Conservation (phyloP, 495 filamentous ascomycete genomes). For the Xylaria acuta region DNA sequence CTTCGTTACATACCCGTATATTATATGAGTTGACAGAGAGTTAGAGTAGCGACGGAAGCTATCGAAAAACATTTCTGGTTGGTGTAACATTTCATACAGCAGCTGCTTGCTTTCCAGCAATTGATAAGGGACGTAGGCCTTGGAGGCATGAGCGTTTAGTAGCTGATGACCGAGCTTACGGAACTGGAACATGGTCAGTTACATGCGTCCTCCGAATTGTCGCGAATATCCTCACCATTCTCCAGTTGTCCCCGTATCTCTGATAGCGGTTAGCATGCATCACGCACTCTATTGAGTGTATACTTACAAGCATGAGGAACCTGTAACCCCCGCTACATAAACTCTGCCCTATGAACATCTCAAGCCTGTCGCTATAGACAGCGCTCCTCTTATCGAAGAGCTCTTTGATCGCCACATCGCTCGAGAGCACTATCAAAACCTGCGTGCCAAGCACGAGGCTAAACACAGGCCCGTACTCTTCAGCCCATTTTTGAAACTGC, state of each 20-base stretch:
- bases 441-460: neutral
- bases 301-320: neutral
- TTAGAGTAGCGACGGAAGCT: slow-evolving; percentile 2
- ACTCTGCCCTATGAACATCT: neutral
- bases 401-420: slow-evolving; percentile 1
- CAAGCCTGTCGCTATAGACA: neutral
- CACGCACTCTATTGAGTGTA: neutral
- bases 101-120: neutral
- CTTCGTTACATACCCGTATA: neutral
- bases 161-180: neutral
- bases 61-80: neutral
- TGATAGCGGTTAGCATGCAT: neutral
- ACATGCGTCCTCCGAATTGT: too few species aligned
- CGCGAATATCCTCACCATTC: neutral
- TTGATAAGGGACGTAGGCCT: neutral
- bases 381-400: slow-evolving; percentile 3
- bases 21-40: neutral
- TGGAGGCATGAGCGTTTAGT: neutral
- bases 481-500: slow-evolving; percentile 8
- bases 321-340: neutral
- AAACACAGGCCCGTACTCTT: slow-evolving; percentile 6
- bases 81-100: neutral
- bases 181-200: neutral
- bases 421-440: slow-evolving; percentile 2
- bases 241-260: slow-evolving; percentile 3